Percentiles rank a stretch among this genome's conserved stretches.
Conservation (phyloP, 495 filamentous ascomycete genomes). For the Penicilliopsis zonata region DNA sequence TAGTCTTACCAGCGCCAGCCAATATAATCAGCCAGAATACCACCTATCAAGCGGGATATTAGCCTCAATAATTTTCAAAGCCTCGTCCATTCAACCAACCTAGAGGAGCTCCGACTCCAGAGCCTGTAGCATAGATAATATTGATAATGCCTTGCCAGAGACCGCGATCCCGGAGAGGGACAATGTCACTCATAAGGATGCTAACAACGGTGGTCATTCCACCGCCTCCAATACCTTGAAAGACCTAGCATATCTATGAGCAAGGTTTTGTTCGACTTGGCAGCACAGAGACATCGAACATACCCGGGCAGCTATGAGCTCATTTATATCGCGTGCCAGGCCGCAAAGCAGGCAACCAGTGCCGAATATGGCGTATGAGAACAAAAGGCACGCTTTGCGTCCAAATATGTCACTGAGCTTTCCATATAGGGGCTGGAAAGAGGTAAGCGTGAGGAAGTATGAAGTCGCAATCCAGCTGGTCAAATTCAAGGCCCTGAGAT, state of each 20-base stretch:
- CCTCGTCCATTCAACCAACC: conserved; percentile 24
- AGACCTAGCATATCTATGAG: conserved; percentile 15
- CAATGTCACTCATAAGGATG: conserved; percentile 68
- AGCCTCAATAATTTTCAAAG: conserved; percentile 3
- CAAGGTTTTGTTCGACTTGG: not conserved
- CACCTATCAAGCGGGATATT: conserved; percentile 35
- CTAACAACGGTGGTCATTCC: conserved; percentile 75
- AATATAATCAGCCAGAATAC: conserved; percentile 59
- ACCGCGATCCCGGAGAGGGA: conserved; percentile 64
- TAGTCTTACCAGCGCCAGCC: conserved; percentile 70
- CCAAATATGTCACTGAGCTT: conserved; percentile 75
- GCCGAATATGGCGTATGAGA: conserved; percentile 63
- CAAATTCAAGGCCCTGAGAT: conserved; percentile 62
- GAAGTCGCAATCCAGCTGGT: conserved; percentile 82
- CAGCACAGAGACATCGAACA: conserved; percentile 7
- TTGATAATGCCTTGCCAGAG: conserved; percentile 78
- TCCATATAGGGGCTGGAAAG: conserved; percentile 71
- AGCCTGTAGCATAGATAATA: conserved; percentile 61
- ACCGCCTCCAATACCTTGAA: conserved; percentile 69
- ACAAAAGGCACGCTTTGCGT: conserved; percentile 63
- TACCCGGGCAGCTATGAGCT: conserved; percentile 57
- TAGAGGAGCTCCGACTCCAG: conserved; percentile 59
- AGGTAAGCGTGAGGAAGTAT: conserved; percentile 62
- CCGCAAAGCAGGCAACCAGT: conserved; percentile 64
- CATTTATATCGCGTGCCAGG: conserved; percentile 51